phyloP scores from a whole-genome alignment of 805 yeast species.

The Wickerhamomyces xylosicus region DNA sequence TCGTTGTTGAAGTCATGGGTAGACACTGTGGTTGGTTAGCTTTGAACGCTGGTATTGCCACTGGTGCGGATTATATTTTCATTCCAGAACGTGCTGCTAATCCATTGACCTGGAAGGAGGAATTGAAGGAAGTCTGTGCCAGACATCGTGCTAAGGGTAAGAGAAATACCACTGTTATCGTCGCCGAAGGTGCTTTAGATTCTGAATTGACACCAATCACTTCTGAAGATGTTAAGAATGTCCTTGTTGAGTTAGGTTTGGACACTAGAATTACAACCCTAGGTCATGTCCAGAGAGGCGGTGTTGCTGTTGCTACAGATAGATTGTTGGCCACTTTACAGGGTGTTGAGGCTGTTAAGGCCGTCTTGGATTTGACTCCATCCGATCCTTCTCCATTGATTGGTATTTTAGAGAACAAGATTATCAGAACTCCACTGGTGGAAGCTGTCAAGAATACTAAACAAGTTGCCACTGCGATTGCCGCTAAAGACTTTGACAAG shows the following conservation, averaged over 20 bases:
- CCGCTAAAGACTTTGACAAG: slow-evolving; percentile 50
- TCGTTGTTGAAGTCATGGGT: slow-evolving; percentile 83
- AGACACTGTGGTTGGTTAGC: slow-evolving; percentile 88
- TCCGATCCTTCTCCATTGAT: slow-evolving; percentile 75
- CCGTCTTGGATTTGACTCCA: slow-evolving; percentile 57
- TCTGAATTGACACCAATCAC: slow-evolving; percentile 59
- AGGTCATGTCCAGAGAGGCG: slow-evolving; percentile 82
- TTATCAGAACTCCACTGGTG: slow-evolving; percentile 55
- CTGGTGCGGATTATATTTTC: slow-evolving; percentile 72
- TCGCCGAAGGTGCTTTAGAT: slow-evolving; percentile 78
- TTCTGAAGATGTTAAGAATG: slow-evolving; percentile 54
- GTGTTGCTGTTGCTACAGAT: slow-evolving; percentile 69
- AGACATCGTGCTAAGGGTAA: slow-evolving; percentile 64
- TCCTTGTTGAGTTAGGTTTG: slow-evolving; percentile 54
- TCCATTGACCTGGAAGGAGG: slow-evolving; percentile 52
- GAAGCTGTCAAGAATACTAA: slow-evolving; percentile 68
- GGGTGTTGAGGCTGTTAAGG: slow-evolving; percentile 76
- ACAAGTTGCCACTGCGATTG: slow-evolving; percentile 63
- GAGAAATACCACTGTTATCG: slow-evolving; percentile 70
- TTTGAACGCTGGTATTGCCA: slow-evolving; percentile 68
- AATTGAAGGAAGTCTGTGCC: slow-evolving; percentile 51
- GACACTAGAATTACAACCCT: slow-evolving; percentile 72
- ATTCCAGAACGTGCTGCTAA: slow-evolving; percentile 74
- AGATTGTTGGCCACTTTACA: slow-evolving; percentile 65
- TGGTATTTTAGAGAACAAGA: slow-evolving; percentile 61